Percentiles rank a stretch among this genome's conserved stretches.
Conservation (phyloP, 768 basidiomycete species). For the Boletellus sp. region DNA sequence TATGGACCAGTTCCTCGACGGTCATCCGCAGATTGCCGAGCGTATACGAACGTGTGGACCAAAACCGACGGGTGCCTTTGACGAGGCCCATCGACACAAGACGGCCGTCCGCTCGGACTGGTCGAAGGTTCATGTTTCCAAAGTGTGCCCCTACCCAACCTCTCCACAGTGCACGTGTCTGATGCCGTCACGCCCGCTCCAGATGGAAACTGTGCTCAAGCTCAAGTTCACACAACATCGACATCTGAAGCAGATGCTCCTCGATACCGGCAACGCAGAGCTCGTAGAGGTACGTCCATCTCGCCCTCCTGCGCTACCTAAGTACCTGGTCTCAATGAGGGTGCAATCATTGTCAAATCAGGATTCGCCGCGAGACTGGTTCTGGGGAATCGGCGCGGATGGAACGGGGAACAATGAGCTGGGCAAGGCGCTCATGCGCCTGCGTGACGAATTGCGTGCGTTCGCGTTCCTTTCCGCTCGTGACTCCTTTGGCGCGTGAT, state of each 20-base stretch:
- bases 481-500: background rate
- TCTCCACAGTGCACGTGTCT: background rate
- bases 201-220: slow-evolving; percentile 65
- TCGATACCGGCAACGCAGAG: slow-evolving; percentile 62
- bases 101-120: slow-evolving; percentile 61
- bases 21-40: slow-evolving; percentile 61
- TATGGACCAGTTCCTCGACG: slow-evolving; percentile 51
- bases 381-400: slow-evolving; percentile 73
- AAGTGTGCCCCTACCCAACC: slow-evolving; percentile 37
- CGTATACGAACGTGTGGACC: slow-evolving; percentile 63
- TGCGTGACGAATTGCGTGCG: slow-evolving; percentile 52
- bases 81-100: slow-evolving; percentile 65
- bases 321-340: background rate
- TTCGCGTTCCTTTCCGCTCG: background rate
- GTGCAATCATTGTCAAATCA: slow-evolving; percentile 19
- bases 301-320: background rate
- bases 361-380: slow-evolving; percentile 72
- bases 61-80: slow-evolving; percentile 58
- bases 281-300: slow-evolving; percentile 56
- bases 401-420: slow-evolving; percentile 66
- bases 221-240: slow-evolving; percentile 70
- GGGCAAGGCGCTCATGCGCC: slow-evolving; percentile 63
- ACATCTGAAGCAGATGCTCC: slow-evolving; percentile 53
- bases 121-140: slow-evolving; percentile 61
- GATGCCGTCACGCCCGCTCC: background rate